Evolutionary conservation across 345 rosid genomes (phyloP).

Genomic region (Turritis glabra): DNA sequence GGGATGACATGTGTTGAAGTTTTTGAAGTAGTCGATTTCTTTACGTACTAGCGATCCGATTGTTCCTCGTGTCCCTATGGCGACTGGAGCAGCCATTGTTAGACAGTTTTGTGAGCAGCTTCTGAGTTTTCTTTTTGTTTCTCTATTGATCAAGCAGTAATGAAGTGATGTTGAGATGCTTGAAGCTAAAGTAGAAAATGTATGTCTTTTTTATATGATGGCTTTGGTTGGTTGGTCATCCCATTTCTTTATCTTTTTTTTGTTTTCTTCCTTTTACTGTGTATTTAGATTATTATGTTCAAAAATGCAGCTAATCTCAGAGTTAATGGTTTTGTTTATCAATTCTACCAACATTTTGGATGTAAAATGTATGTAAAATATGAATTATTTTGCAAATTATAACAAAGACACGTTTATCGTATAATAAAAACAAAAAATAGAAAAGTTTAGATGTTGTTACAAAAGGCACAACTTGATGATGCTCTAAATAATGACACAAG

Average conservation of each 20-base stretch:
- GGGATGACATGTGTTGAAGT: slow-evolving; percentile 30
- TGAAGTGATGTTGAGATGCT: slow-evolving; percentile 30
- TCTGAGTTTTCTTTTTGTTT: slow-evolving; percentile 30
- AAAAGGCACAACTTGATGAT: slow-evolving; percentile 9
- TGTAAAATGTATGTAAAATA: too few species aligned
- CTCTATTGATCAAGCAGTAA: slow-evolving; percentile 29
- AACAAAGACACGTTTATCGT: too few species aligned
- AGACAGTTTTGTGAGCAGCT: slow-evolving; percentile 16
- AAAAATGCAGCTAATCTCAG: neutral
- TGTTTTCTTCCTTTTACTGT: neutral
- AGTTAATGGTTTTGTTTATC: too few species aligned
- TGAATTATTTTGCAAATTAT: neutral
- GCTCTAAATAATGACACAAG: slow-evolving; percentile 1
- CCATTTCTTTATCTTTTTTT: slow-evolving; percentile 13
- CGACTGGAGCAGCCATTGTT: slow-evolving; percentile 53
- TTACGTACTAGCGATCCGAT: slow-evolving; percentile 75
- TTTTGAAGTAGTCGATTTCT: slow-evolving; percentile 74
- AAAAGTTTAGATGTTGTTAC: neutral
- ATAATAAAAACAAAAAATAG: neutral
- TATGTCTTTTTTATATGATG: slow-evolving; percentile 19
- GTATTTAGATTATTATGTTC: slow-evolving; percentile 9
- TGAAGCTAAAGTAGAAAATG: slow-evolving; percentile 26
- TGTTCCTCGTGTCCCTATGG: slow-evolving; percentile 80
- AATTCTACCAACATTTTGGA: too few species aligned
- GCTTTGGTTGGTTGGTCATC: slow-evolving; percentile 33